phyloP scores from a whole-genome alignment of 2,329 filamentous ascomycete species.

The Fusarium irregulare region DNA sequence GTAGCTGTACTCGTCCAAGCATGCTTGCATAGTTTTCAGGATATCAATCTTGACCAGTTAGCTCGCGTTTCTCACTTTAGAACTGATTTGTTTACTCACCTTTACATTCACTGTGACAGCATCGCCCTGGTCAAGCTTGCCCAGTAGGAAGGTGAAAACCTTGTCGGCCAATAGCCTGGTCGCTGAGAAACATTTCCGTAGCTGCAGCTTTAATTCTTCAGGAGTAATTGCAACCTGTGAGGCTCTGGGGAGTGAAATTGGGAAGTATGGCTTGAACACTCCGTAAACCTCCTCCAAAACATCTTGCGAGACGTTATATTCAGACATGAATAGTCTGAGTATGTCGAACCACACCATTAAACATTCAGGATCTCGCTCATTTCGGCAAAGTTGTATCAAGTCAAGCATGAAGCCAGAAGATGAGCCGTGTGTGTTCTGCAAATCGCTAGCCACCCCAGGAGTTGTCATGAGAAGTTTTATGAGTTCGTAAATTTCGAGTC shows the following conservation, averaged over 20 bases:
- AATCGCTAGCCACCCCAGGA: conserved; percentile 55
- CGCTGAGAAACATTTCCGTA: conserved; percentile 66
- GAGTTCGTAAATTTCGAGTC: conserved; percentile 64
- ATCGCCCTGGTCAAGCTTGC: conserved; percentile 69
- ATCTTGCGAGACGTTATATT: conserved; percentile 59
- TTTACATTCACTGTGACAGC: conserved; percentile 69
- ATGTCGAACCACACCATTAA: conserved; percentile 68
- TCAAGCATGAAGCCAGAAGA: conserved; percentile 60
- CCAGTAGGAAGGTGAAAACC: conserved; percentile 65
- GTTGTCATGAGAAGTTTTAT: conserved; percentile 58
- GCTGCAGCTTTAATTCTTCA: conserved; percentile 64
- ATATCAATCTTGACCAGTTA: conserved; percentile 61
- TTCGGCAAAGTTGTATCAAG: conserved; percentile 63
- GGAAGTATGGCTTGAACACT: conserved; percentile 69
- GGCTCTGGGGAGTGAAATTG: conserved; percentile 65
- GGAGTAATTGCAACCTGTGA: conserved; percentile 65
- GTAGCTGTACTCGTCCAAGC: conserved; percentile 61
- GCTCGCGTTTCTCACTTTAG: neutral
- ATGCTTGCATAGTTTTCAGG: conserved; percentile 65
- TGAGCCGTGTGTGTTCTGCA: conserved; percentile 58
- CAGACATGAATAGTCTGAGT: conserved; percentile 57
- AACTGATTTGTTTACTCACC: conserved; percentile 46
- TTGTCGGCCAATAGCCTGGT: conserved; percentile 58
- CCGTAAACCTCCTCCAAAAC: conserved; percentile 64
- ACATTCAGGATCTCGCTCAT: conserved; percentile 68